phyloP scores from a whole-genome alignment of 2,329 filamentous ascomycete genomes.

The Coniochaeta sp. region DNA sequence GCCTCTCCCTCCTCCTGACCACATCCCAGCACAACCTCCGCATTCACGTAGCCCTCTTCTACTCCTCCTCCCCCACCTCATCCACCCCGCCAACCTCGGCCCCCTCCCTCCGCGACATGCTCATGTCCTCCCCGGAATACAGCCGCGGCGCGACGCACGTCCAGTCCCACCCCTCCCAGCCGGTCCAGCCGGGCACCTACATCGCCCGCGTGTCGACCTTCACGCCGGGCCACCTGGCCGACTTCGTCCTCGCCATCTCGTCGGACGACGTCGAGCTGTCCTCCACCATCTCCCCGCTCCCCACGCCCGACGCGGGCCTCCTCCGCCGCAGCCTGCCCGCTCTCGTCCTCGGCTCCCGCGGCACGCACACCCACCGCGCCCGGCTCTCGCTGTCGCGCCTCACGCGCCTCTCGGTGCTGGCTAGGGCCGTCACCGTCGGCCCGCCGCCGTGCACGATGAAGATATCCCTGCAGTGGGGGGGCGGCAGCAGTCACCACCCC shows the following conservation, averaged over 20 bases:
- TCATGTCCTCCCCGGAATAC: conserved; percentile 83
- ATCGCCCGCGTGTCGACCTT: conserved; percentile 90
- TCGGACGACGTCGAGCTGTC: conserved; percentile 52
- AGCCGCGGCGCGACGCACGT: conserved; percentile 70
- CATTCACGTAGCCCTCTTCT: conserved; percentile 78
- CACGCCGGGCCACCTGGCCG: conserved; percentile 67
- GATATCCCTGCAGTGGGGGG: too few species aligned
- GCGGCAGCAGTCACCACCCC: too few species aligned
- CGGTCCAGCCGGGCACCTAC: conserved; percentile 66
- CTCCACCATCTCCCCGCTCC: conserved; percentile 52
- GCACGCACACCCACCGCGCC: conserved; percentile 26
- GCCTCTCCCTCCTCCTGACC: conserved; percentile 68
- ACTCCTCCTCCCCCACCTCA: conserved; percentile 55
- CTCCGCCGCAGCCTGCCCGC: conserved; percentile 53
- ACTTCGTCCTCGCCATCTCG: conserved; percentile 69
- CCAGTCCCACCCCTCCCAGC: conserved; percentile 28
- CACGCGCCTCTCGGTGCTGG: conserved; percentile 54
- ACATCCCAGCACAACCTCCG: conserved; percentile 60
- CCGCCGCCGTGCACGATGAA: conserved; percentile 42
- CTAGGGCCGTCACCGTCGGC: conserved; percentile 19
- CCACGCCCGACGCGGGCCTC: conserved; percentile 68
- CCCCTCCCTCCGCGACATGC: conserved; percentile 67
- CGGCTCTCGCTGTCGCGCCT: conserved; percentile 38
- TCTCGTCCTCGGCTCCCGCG: conserved; percentile 28
- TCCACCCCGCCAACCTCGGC: conserved; percentile 45